Base-by-base conservation (phyloP, 306 rosid species). In the Inga leiocalycina region DNA sequence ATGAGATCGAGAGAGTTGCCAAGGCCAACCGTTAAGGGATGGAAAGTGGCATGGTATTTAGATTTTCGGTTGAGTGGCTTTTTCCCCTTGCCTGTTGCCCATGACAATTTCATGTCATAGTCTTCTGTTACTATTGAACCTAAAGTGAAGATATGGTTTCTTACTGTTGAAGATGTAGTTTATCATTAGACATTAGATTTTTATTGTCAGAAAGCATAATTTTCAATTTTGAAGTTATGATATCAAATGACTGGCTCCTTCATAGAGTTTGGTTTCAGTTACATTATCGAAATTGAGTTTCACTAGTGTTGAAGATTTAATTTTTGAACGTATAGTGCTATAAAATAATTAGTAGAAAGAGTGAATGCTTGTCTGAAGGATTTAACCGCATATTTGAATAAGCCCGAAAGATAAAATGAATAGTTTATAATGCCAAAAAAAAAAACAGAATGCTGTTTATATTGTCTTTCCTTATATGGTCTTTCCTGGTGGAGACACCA, bases 1-100 rank as follows among this genome's bases (percentile, higher is more conserved):
- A 89, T 46, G 92, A 89, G 83, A 87, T 87, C 10, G 92, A 89
- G 81, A 83, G 92, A 52, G 92, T 85, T 72, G 89, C 90, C 32
- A 87, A 89, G 88, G 92, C 92, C 67, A 89, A 89, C 79, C 92
- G 90, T 79, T 89, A 71, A 89, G 80, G 54, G 19, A 62, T 14
- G 83, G 8, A 35, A 43, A 22, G 62, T 49, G 43, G 75, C 78
- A 3, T 9, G 7, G 56, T 6, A 74, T 61, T 22, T 68, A 76
- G 80, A 73, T 34, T 77, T 83, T 73, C 34, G 57, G 57, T 39
- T 52, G 13, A 8, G 17, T 69, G 39, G 68, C 19, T 51, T 67
- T 76, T 17, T 65, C 4, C 15, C 24, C 5, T n/a, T 59, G 56
- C 52, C 24, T 69, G 41, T 39, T 54, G 11, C 8, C 1, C 32